Base-by-base conservation (phyloP, 164 flowering plant species). In the Aristolochia fimbriata region DNA sequence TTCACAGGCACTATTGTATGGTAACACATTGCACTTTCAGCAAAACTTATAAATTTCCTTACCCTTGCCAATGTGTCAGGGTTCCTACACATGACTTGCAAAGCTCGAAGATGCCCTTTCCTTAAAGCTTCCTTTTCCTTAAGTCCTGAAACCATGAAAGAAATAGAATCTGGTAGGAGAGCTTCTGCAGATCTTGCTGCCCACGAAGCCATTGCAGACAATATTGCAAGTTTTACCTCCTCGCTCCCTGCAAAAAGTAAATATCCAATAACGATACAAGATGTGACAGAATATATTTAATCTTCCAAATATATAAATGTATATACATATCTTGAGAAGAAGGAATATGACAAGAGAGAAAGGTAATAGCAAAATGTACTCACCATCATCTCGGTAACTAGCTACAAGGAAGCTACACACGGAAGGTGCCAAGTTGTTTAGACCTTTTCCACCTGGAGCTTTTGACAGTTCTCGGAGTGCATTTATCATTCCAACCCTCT, bases 351-450 rank as follows among this genome's bases (percentile, higher is more conserved):
- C 47, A 53, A 20, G 7, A 24, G 31, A 9, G 19, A 50, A 54
- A 16, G 47, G 19, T 15, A n/a, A 37, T 41, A 47, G 53, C 15
- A 15, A 47, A 31, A 57, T 46, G 51, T 1, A 19, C 31, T 59
- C 77, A 91, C 99, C 99, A 67, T 94, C 99, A 65, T 83, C 91
- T 76, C 82, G 88, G 80, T 91, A 94, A 63, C 74, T 83, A 19
- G 86, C 76, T 67, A 81, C 52, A 49, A 94, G 79, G 69, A 80
- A 88, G 60, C 68, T 58, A 62, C 96, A 84, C 51, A 94, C 58
- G 21, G 78, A 55, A 27, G 73, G 64, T 12, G 96, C 76, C 57
- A 87, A 68, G 64, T 61, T 73, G 67, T 66, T 77, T 48, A 87
- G 58, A 43, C 74, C 69, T 69, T 84, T 91, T 52, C 96, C 97